These are phyloP conservation scores for Yamadazyma atlantica DNA, from an alignment of 1,139 yeast genomes.

Conservation along the genomic window DNA sequence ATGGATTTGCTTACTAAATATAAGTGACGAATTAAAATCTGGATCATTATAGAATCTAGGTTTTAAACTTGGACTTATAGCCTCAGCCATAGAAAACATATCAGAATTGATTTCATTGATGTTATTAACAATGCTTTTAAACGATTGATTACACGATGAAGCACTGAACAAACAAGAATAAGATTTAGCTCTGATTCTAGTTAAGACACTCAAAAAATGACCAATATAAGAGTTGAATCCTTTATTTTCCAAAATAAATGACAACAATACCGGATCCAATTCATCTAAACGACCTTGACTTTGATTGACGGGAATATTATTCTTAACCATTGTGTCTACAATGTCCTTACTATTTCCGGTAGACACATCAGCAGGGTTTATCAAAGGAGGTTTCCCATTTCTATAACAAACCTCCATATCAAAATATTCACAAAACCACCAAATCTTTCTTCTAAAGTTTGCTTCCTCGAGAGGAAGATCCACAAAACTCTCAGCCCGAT, in stretches of 20 bases:
- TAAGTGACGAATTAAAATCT: conserved; percentile 14
- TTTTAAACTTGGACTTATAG: conserved; percentile 16
- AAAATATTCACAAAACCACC: conserved; percentile 56
- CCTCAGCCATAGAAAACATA: conserved; percentile 18
- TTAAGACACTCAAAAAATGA: conserved; percentile 15
- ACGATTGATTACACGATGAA: conserved; percentile 19
- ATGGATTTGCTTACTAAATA: conserved; percentile 6
- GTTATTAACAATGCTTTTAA: conserved; percentile 17
- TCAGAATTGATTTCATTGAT: conserved; percentile 22
- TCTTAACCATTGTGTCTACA: background rate
- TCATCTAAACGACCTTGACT: conserved; percentile 1
- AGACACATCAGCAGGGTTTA: conserved; percentile 51
- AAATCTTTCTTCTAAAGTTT: conserved; percentile 39
- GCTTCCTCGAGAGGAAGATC: conserved; percentile 39
- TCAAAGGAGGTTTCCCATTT: conserved; percentile 59
- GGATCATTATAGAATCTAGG: conserved; percentile 30
- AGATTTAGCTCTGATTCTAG: conserved; percentile 29
- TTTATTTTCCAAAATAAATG: conserved; percentile 8
- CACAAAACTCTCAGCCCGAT: conserved; percentile 51
- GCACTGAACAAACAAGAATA: conserved; percentile 32
- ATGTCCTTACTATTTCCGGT: conserved; percentile 17
- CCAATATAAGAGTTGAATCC: conserved; percentile 9
- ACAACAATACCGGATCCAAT: conserved; percentile 12
- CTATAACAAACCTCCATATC: conserved; percentile 59
- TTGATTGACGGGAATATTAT: background rate